Percentiles rank a stretch among this genome's conserved stretches.
These are phyloP conservation scores for Dionaea muscipula DNA, from an alignment of 179 eudicot species.

Conservation along the genomic window DNA sequence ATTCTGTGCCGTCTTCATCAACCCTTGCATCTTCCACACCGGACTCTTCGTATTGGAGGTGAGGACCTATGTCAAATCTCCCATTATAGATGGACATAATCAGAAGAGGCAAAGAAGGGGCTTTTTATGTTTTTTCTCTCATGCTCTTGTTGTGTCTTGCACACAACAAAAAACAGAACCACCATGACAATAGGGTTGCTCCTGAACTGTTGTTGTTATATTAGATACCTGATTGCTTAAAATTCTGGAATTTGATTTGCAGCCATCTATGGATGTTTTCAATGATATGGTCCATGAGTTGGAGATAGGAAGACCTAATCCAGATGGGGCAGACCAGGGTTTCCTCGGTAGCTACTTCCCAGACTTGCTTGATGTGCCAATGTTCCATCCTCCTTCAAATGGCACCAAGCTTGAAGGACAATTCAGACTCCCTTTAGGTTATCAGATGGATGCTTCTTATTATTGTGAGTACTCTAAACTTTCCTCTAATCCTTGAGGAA, in stretches of 20 bases:
- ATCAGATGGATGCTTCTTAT: conserved; percentile 97
- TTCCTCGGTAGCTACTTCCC: conserved; percentile 76
- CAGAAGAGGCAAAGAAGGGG: neutral
- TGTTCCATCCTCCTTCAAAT: conserved; percentile 68
- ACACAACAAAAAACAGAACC: no score
- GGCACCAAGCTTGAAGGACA: conserved; percentile 52
- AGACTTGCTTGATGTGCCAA: conserved; percentile 64
- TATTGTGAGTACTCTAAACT: conserved; percentile 43
- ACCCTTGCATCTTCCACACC: conserved; percentile 95
- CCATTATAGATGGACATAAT: neutral
- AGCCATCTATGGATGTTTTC: conserved; percentile 70
- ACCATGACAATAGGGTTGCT: no score
- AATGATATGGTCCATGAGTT: conserved; percentile 60
- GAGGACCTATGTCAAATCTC: neutral
- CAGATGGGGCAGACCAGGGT: conserved; percentile 92
- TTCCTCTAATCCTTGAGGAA: no score
- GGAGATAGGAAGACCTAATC: conserved; percentile 39
- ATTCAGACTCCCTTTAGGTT: conserved; percentile 83
- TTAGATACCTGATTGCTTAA: neutral
- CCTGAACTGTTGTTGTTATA: no score
- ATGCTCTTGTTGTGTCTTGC: no score
- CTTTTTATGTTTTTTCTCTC: no score
- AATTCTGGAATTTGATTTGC: conserved; percentile 12
- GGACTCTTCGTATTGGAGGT: conserved; percentile 94
- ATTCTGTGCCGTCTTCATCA: conserved; percentile 90